A percentile compares a stretch with the other conserved stretches of the same genome.
These are phyloP conservation scores for Nemophila menziesii DNA, from an alignment of 257 asterid species.

Conservation along the genomic window DNA sequence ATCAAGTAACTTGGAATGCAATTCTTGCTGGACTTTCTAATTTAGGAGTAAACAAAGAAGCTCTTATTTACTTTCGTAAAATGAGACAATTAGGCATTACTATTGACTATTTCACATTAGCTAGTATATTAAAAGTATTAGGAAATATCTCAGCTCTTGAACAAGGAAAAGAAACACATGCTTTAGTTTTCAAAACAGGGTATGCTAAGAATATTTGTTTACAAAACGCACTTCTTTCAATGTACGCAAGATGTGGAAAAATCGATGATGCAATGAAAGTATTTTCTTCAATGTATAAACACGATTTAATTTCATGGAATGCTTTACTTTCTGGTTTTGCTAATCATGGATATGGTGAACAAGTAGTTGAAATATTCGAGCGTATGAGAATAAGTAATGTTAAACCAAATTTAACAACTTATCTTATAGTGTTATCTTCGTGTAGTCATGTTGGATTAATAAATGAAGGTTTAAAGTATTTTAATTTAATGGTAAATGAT, in stretches of 20 bases:
- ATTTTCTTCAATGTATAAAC: slow-evolving; percentile 33
- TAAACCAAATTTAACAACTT: slow-evolving; percentile 44
- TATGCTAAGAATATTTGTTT: slow-evolving; percentile 16
- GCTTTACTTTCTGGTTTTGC: slow-evolving; percentile 41
- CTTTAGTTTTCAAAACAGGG: slow-evolving; percentile 33
- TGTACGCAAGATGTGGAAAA: slow-evolving; percentile 56
- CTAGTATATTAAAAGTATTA: slow-evolving; percentile 42
- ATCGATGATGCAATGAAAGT: slow-evolving; percentile 35
- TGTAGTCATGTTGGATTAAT: slow-evolving; percentile 60
- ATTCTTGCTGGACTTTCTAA: slow-evolving; percentile 50
- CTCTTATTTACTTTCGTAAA: slow-evolving; percentile 25
- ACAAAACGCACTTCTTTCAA: slow-evolving; percentile 49
- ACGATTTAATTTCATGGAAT: slow-evolving; percentile 56
- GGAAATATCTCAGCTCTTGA: slow-evolving; percentile 40
- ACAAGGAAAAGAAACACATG: slow-evolving; percentile 41
- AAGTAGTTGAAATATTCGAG: slow-evolving; percentile 41
- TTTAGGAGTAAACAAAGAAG: slow-evolving; percentile 36
- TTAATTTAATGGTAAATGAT: slow-evolving; percentile 36
- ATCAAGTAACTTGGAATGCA: slow-evolving; percentile 58
- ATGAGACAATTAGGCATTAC: slow-evolving; percentile 31
- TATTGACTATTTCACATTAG: slow-evolving; percentile 34
- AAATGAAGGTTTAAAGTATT: slow-evolving; percentile 39
- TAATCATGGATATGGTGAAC: slow-evolving; percentile 40
- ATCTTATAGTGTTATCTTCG: slow-evolving; percentile 39
- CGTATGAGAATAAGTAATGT: slow-evolving; percentile 31